Conservation (phyloP, 495 filamentous ascomycete genomes). For the Schizothecium vesticola region DNA sequence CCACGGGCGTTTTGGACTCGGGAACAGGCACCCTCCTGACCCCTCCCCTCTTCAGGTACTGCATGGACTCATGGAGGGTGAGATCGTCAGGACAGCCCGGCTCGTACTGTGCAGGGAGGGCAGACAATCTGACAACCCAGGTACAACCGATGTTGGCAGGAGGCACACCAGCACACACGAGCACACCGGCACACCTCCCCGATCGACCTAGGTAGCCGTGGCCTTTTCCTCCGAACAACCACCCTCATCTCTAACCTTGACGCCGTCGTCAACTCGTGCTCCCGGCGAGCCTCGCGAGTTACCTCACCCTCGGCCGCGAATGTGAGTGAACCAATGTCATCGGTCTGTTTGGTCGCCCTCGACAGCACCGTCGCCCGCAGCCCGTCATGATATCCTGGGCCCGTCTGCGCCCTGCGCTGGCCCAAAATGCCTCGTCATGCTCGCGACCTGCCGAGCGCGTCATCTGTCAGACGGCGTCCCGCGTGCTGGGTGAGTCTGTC, state of each 20-base stretch:
- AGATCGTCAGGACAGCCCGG: neutral
- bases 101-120: neutral
- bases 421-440: slow-evolving; percentile 18
- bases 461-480: slow-evolving; percentile 5
- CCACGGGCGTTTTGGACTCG: neutral
- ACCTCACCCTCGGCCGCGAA: neutral
- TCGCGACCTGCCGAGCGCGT: slow-evolving; percentile 14
- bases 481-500: slow-evolving; percentile 18
- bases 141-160: neutral
- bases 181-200: neutral
- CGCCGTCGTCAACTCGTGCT: neutral
- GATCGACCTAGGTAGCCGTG: neutral
- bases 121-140: neutral
- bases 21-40: neutral
- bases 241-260: neutral
- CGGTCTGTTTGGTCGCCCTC: slow-evolving; percentile 15
- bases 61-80: neutral
- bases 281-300: neutral
- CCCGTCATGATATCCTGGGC: slow-evolving; percentile 22
- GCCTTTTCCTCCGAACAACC: neutral
- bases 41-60: neutral
- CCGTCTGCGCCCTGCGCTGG: slow-evolving; percentile 23
- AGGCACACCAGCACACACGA: neutral
- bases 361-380: slow-evolving; percentile 20
- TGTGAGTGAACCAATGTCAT: slow-evolving; percentile 23